Base-by-base conservation (phyloP, 495 filamentous ascomycete species). In the Aspergillus heteromorphus region DNA sequence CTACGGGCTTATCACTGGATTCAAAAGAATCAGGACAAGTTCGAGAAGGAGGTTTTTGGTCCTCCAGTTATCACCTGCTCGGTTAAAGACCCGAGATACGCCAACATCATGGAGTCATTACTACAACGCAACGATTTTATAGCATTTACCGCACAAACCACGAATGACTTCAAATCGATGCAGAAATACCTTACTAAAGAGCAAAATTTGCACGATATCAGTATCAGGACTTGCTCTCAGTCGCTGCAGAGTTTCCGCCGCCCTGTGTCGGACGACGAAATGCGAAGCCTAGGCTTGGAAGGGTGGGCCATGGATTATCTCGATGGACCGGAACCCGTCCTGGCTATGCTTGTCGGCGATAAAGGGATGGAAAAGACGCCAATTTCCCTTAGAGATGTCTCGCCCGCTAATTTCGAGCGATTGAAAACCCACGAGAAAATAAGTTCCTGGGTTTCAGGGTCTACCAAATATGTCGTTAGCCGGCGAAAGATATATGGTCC, bases 11-110 rank as follows among this genome's bases (percentile, higher is more conserved):
- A 91, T 83, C 78, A 83, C 43, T 97, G 91, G 89, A 70, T 97
- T 52, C 77, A 85, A 56, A 64, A 83, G 2, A 83, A 97, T 66
- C 81, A 78, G 40, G 66, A 80, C 58, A 65, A 78, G 21, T 97
- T 97, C 53, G 81, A 92, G 65, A 82, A 87, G 50, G 79, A 87
- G 57, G 86, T 97, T 19, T 92, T 89, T 67, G 91, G 90, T 0
- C 93, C 93, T 16, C 84, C 93, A 0, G 78, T 92, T 53, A 71
- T 99, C 13, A 83, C 78, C 19, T 96, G 92, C 67, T 87, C 87
- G 0, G 68, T 97, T 31, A 92, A 87, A 51, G 83, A 96, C 63
- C 80, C 80, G 14, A 79, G 72, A 49, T 92, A 86, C 62, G 84
- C 85, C 19, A 77, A 89, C 63, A 79, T 82, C 8, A 71, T 99